Percentiles rank a stretch among this genome's conserved stretches.
Conservation (phyloP, 2,329 filamentous ascomycete species). For the Sporothrix protearum region DNA sequence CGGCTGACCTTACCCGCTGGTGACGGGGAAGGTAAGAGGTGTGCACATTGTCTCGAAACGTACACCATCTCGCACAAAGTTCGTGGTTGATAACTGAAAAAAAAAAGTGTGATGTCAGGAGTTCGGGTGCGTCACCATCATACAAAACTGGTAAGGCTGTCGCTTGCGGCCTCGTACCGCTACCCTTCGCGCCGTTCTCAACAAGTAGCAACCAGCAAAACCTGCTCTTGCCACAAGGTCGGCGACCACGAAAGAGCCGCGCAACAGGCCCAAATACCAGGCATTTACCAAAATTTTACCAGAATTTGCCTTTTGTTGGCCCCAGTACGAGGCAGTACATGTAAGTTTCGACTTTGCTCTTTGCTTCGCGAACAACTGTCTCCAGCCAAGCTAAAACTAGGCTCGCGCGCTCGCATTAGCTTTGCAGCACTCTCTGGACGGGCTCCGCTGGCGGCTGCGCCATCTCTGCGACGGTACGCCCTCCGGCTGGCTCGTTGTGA, state of each 20-base stretch:
- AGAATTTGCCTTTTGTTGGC: background rate
- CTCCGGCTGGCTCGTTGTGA: conserved; percentile 24
- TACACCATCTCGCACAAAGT: background rate
- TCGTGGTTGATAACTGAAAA: background rate
- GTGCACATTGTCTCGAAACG: background rate
- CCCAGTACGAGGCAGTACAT: background rate
- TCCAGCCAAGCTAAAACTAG: background rate
- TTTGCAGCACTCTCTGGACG: conserved; percentile 5
- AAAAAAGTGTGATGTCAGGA: background rate
- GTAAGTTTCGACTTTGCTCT: background rate
- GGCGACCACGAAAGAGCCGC: background rate
- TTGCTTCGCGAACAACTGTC: background rate
- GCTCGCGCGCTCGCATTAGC: conserved; percentile 15
- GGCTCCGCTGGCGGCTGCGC: conserved; percentile 17
- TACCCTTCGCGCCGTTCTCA: background rate
- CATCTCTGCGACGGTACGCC: conserved; percentile 20
- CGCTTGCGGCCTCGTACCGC: background rate
- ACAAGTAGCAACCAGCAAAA: background rate
- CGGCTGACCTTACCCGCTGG: background rate
- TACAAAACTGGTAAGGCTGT: background rate
- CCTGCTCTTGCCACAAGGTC: background rate
- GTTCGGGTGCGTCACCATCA: too few relatives aligned
- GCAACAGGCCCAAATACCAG: background rate
- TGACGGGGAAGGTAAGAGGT: background rate
- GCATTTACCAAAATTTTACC: background rate